Percentiles rank a stretch among this genome's conserved stretches.
Conservation (phyloP, 768 basidiomycete species). For the Lactarius akahatsu region DNA sequence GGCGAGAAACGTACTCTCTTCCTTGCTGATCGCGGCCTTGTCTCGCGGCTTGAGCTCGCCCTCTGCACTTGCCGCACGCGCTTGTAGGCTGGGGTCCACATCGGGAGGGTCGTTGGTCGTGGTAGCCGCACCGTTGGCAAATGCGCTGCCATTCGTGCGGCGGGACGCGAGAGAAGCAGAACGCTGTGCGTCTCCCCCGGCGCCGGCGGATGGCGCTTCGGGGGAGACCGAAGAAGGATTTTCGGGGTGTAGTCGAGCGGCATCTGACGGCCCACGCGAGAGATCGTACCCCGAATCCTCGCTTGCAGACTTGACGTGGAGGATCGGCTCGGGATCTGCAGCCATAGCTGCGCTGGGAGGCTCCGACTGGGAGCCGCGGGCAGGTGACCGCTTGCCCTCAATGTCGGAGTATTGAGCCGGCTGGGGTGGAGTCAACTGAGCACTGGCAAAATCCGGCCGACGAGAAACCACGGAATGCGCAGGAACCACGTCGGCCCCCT, state of each 20-base stretch:
- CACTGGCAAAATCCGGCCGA: not conserved
- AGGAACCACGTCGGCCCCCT: not conserved
- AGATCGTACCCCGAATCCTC: not conserved
- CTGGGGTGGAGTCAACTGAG: not conserved
- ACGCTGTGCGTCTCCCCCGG: not conserved
- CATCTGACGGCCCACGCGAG: not conserved
- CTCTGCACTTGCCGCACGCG: constrained; percentile 49
- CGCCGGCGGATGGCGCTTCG: not conserved
- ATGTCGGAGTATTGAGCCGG: not conserved
- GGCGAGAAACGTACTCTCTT: constrained; percentile 46
- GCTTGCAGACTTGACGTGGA: not conserved
- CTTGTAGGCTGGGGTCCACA: constrained; percentile 39
- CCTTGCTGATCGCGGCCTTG: constrained; percentile 49
- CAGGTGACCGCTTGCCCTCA: not conserved
- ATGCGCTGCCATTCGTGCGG: constrained; percentile 35
- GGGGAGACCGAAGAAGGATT: not conserved
- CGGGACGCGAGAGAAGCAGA: constrained; percentile 9
- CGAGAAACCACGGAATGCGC: not conserved
- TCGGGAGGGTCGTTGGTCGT: constrained; percentile 47
- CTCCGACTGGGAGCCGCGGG: not conserved
- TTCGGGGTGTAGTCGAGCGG: not conserved
- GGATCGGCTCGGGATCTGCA: not conserved
- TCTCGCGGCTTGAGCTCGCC: constrained; percentile 49
- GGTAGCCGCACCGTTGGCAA: constrained; percentile 54
- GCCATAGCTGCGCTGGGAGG: not conserved